Conservation (phyloP, 2,329 filamentous ascomycete species). For the Neonectria ditissima region DNA sequence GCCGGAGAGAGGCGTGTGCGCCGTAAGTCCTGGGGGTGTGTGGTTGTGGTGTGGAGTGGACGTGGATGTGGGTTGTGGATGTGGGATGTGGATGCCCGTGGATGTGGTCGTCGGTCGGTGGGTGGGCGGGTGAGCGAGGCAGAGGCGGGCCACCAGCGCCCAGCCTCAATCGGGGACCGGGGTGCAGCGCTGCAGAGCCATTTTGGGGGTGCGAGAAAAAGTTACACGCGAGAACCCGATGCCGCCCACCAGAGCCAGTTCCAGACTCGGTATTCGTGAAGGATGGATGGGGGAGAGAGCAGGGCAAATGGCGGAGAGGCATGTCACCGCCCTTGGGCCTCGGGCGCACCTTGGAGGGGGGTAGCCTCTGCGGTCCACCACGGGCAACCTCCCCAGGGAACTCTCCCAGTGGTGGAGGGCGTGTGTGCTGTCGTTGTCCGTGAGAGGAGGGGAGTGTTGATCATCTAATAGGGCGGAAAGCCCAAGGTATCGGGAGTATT, state of each 20-base stretch:
- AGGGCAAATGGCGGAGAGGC: slow-evolving; percentile 35
- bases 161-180: slow-evolving; percentile 33
- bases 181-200: slow-evolving; percentile 25
- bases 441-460: slow-evolving; percentile 14
- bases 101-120: slow-evolving; percentile 11
- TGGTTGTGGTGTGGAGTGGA: slow-evolving; percentile 2
- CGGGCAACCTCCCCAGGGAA: slow-evolving; percentile 22
- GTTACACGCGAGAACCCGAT: slow-evolving; percentile 34
- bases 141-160: slow-evolving; percentile 22
- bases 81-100: slow-evolving; percentile 6
- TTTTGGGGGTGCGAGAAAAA: slow-evolving; percentile 25
- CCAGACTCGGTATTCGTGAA: slow-evolving; percentile 37
- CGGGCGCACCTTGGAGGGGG: slow-evolving; percentile 2
- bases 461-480: slow-evolving; percentile 10
- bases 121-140: slow-evolving; percentile 23
- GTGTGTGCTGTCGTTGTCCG: slow-evolving; percentile 5
- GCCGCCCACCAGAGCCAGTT: slow-evolving; percentile 30
- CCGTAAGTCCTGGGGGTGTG: slow-evolving; percentile 19
- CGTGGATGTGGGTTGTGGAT: background rate
- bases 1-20: slow-evolving; percentile 28
- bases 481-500: slow-evolving; percentile 18
- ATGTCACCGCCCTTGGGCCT: slow-evolving; percentile 29
- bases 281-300: slow-evolving; percentile 29
- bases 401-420: slow-evolving; percentile 15
- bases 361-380: background rate